Evolutionary conservation across 2,329 filamentous ascomycete species (phyloP).

Genomic region (Diaporthe destruens): DNA sequence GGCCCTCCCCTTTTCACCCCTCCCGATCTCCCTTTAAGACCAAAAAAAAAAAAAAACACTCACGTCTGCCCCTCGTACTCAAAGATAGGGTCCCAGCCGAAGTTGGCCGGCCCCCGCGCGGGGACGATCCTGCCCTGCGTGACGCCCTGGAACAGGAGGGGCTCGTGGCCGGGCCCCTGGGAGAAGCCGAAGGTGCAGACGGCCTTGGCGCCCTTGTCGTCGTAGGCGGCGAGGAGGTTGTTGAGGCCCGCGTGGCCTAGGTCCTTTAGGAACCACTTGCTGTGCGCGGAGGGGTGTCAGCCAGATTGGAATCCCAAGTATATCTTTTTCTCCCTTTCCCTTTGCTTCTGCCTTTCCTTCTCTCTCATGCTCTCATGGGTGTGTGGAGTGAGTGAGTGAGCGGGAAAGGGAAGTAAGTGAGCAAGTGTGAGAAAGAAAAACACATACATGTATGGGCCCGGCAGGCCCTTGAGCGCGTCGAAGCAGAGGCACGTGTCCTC

Average conservation of each 20-base stretch:
- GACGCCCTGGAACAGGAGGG: constrained; percentile 90
- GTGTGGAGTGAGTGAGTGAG: neutral
- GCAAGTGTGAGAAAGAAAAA: no score
- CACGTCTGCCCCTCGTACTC: constrained; percentile 91
- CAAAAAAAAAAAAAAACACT: constrained; percentile 46
- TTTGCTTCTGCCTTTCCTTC: neutral
- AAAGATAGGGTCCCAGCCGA: constrained; percentile 97
- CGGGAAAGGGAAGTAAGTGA: neutral
- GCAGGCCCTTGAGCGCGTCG: constrained; percentile 88
- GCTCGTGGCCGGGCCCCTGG: constrained; percentile 84
- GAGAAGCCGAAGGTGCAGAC: constrained; percentile 97
- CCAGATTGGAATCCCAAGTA: no score
- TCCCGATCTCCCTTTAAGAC: neutral
- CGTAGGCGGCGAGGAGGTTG: constrained; percentile 88
- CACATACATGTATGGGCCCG: constrained; percentile 91
- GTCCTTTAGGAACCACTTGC: constrained; percentile 92
- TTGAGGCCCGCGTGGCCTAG: constrained; percentile 89
- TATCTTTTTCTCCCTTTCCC: neutral
- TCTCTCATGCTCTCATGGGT: no score
- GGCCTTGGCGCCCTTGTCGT: constrained; percentile 91
- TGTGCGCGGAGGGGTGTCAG: constrained; percentile 58
- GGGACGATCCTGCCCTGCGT: constrained; percentile 87
- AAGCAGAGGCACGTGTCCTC: constrained; percentile 98
- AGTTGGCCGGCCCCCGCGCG: constrained; percentile 81
- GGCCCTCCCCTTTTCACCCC: neutral